phyloP scores from a whole-genome alignment of 176 grass and related monocot genomes.

The Oryza brachyantha region DNA sequence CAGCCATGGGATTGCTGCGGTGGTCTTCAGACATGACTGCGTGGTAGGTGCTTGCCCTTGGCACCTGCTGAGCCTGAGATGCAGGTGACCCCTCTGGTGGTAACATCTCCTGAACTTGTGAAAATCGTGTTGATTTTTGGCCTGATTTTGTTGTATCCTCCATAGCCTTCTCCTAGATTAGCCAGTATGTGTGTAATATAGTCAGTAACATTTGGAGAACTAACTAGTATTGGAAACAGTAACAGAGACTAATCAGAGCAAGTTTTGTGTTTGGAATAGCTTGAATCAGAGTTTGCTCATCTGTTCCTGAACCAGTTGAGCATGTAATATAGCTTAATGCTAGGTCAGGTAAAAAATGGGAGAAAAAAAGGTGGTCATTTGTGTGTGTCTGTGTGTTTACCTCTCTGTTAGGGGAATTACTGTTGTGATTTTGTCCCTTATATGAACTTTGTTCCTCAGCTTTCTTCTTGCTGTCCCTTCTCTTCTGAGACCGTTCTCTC shows the following conservation, averaged over 20 bases:
- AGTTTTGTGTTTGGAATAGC: not conserved
- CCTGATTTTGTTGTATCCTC: not conserved
- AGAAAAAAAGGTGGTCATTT: too few species aligned
- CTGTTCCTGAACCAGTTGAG: not conserved
- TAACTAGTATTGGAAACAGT: too few species aligned
- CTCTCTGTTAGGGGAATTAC: slow-evolving; percentile 1
- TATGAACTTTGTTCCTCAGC: not conserved
- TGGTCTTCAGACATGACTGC: too few species aligned
- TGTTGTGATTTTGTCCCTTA: not conserved
- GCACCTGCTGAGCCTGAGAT: slow-evolving; percentile 13
- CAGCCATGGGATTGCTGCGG: too few species aligned
- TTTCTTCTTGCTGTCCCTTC: slow-evolving; percentile 22
- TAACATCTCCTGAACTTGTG: slow-evolving; percentile 9
- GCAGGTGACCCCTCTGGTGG: not conserved
- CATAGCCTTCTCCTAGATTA: not conserved
- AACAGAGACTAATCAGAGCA: not conserved
- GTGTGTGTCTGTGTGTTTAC: not conserved
- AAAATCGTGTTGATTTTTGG: slow-evolving; percentile 13
- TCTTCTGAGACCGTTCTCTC: slow-evolving; percentile 25
- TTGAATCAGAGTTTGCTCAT: not conserved
- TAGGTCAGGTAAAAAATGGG: not conserved
- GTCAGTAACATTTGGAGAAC: not conserved
- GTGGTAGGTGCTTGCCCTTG: not conserved
- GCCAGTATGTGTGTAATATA: not conserved
- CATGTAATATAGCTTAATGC: not conserved